Evolutionary conservation across 352 stramenopile genomes (phyloP).

Genomic region (Globisporangium nagaii): DNA sequence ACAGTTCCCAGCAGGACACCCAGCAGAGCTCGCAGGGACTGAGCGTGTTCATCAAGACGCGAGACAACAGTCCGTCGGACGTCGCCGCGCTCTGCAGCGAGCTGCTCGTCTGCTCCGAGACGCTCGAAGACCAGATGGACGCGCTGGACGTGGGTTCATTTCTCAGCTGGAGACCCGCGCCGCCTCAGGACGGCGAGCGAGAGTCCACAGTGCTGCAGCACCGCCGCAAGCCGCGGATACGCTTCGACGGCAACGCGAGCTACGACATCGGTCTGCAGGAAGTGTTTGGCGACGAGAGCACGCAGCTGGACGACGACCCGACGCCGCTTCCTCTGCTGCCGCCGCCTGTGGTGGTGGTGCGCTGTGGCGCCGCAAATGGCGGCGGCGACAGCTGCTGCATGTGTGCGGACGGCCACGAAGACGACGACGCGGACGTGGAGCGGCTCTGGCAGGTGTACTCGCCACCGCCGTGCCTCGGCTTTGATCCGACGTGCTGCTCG

Average conservation of each 20-base stretch:
- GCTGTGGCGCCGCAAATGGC: too few species aligned
- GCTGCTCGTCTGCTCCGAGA: conserved; percentile 11
- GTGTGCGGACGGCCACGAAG: conserved; percentile 2
- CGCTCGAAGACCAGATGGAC: conserved; percentile 12
- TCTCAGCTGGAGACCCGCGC: neutral
- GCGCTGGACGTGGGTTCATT: conserved; percentile 9
- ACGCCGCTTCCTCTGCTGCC: neutral
- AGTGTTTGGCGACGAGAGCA: conserved; percentile 4
- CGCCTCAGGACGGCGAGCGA: neutral
- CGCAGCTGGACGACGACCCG: neutral
- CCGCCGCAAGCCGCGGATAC: conserved; percentile 10
- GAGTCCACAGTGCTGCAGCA: neutral
- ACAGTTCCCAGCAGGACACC: conserved; percentile 4
- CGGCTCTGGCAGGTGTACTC: conserved; percentile 10
- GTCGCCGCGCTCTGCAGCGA: conserved; percentile 4
- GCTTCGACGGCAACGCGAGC: conserved; percentile 1
- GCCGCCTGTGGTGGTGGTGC: neutral
- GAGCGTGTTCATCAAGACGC: neutral
- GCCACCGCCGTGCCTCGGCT: conserved; percentile 2
- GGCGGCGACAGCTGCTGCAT: conserved; percentile 1
- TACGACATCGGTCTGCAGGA: conserved; percentile 4
- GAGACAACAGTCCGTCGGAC: conserved; percentile 6
- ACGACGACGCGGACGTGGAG: neutral
- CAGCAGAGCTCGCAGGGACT: neutral
- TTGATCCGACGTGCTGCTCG: conserved; percentile 7